Evolutionary conservation across 2,329 filamentous ascomycete species (phyloP).

Genomic region (Colletotrichum musicola): DNA sequence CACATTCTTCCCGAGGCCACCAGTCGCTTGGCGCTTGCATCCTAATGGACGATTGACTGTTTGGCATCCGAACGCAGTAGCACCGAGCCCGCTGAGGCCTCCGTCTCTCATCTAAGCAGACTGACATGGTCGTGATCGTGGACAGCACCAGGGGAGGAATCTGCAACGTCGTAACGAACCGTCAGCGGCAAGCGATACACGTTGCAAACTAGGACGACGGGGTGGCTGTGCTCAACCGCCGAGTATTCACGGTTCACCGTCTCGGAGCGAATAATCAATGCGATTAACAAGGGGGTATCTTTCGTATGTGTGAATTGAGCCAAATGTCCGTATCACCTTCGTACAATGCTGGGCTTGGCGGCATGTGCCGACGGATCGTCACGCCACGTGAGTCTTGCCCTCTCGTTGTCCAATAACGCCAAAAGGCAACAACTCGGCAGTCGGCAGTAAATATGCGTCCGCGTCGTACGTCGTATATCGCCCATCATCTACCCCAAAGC

Average conservation of each 20-base stretch:
- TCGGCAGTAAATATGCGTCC: neutral
- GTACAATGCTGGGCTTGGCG: neutral
- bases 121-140: neutral
- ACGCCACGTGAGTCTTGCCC: neutral
- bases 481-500: conserved; percentile 8
- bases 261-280: neutral
- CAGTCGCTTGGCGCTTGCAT: conserved; percentile 23
- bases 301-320: conserved; percentile 23
- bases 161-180: neutral
- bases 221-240: neutral
- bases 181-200: neutral
- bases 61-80: neutral
- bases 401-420: neutral
- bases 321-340: neutral
- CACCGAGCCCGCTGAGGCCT: conserved; percentile 23
- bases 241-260: conserved; percentile 3
- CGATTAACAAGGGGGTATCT: conserved; percentile 19
- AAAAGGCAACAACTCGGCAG: neutral
- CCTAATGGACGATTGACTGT: neutral
- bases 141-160: neutral
- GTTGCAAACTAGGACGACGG: neutral
- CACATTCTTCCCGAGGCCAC: conserved; percentile 10
- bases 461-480: neutral
- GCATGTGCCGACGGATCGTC: neutral
- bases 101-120: conserved; percentile 10